Conservation (phyloP, 176 grass and related monocot genomes). For the Hsuehochloa calcarea region DNA sequence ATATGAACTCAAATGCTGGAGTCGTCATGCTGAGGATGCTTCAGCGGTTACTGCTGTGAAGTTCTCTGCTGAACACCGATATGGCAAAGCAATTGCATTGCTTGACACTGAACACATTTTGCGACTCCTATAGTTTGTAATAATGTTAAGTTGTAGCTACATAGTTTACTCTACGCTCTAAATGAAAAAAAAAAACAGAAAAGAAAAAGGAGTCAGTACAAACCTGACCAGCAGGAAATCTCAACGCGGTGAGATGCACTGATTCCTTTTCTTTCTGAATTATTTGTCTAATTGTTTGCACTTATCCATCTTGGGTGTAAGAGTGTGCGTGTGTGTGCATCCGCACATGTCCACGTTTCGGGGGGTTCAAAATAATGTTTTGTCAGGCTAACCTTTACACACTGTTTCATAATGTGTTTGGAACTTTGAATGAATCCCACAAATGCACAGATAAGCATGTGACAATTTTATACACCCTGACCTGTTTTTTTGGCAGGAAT, state of each 20-base stretch:
- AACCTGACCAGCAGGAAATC: no score
- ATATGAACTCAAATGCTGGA: constrained; percentile 63
- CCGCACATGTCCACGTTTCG: no score
- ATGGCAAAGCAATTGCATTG: constrained; percentile 69
- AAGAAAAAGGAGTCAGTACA: no score
- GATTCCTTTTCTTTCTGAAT: no score
- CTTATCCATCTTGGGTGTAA: no score
- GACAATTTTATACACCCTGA: neutral
- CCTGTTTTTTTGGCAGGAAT: constrained; percentile 10
- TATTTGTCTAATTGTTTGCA: no score
- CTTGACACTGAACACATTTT: constrained; percentile 56
- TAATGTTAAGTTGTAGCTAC: no score
- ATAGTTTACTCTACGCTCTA: no score
- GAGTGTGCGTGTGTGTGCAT: no score
- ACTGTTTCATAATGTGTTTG: neutral
- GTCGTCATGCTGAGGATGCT: constrained; percentile 32
- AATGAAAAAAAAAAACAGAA: no score
- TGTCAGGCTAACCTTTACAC: neutral
- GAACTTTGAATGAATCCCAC: neutral
- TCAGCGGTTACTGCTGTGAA: constrained; percentile 60
- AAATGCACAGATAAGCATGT: neutral
- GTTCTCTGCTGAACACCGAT: constrained; percentile 62
- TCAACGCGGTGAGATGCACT: no score
- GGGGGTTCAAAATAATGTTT: constrained; percentile 14
- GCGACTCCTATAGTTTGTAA: no score